Evolutionary conservation across 768 basidiomycete genomes (phyloP).

Genomic region (Amanita pseudoporphyria): DNA sequence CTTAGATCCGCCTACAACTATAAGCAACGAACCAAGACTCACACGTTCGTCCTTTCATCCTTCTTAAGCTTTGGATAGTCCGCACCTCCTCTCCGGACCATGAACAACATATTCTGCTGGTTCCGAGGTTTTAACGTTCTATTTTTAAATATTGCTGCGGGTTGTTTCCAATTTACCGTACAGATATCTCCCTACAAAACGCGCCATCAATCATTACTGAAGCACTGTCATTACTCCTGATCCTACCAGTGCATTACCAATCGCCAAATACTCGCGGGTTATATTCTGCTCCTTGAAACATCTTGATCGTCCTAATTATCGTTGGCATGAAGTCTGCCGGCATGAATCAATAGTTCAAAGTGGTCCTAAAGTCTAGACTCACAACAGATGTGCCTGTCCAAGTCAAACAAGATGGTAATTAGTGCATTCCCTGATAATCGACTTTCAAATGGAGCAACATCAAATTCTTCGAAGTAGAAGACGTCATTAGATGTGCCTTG

Average conservation of each 20-base stretch:
- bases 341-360: neutral
- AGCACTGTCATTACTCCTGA: neutral
- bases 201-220: neutral
- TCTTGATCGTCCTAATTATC: neutral
- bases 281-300: neutral
- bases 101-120: neutral
- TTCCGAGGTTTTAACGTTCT: neutral
- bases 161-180: neutral
- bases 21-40: neutral
- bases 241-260: neutral
- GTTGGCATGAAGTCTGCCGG: neutral
- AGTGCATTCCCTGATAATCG: neutral
- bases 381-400: neutral
- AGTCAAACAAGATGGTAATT: neutral
- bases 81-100: neutral
- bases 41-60: neutral
- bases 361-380: neutral
- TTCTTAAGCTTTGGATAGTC: neutral
- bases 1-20: neutral
- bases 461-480: neutral
- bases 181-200: too few species aligned
- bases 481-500: slow-evolving; percentile 2
- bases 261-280: neutral
- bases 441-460: neutral
- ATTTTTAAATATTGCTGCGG: neutral